Base-by-base conservation (phyloP, 1,284 basidiomycete species). In the Fomitopsis pinicola region DNA sequence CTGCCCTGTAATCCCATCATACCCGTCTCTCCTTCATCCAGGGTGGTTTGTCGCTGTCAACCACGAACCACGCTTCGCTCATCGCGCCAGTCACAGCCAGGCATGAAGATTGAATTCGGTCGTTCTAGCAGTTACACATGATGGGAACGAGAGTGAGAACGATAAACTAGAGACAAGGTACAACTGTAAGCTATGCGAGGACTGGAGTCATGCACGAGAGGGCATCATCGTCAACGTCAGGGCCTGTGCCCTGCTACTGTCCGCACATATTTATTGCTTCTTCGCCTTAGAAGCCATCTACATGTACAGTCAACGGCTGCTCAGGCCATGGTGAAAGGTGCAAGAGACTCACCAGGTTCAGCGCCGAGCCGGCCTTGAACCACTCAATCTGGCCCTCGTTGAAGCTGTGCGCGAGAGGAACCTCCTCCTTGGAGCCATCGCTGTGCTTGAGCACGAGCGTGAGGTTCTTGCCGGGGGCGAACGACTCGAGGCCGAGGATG, bases 321-420 rank as follows among this genome's bases (percentile, higher is more conserved):
- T 5, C 59, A 35, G 2, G 8, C 40, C n/a, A 35, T 40, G 33
- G 38, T 42, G 36, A 28, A 59, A 42, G 64, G 59, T 30, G 10
- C 57, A 42, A 12, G 44, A 80, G 3, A 66, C 85, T 55, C 62
- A 91, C 88, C 77, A 93, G 73, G 81, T 94, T 94, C 59, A 93
- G 83, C 36, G 91, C 92, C 67, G 90, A 92, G 59, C 94, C 94
- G 71, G 93, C 92, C 82, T 93, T 94, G 87, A 96, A 95, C 94
- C 94, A 96, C 70, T 85, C 90, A 72, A 95, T 94, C 78, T 97
- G 94, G 58, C 92, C 92, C 77, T 93, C 85, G 69, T 93, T 93
- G 80, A 92, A 92, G 44, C 88, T 88, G 76, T 93, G 91, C 35
- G 90, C 88, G 64, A 92, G 85, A 26, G 81, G 61, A 62, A 92